These are phyloP conservation scores for Coriolopsis trogii DNA, from an alignment of 1,284 basidiomycete species.

Conservation along the genomic window DNA sequence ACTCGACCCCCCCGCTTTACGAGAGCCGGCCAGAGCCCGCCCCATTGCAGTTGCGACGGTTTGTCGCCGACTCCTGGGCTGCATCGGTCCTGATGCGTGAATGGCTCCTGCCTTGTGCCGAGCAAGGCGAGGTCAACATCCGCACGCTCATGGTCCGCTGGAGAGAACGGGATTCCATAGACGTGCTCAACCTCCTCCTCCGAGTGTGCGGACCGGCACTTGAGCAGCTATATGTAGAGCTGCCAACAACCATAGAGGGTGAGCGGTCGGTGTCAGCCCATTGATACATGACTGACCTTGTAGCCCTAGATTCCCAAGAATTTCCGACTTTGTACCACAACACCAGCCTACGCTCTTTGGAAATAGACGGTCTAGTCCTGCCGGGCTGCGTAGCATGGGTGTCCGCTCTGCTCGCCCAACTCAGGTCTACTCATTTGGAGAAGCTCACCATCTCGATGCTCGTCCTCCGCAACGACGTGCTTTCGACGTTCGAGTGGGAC, in stretches of 20 bases:
- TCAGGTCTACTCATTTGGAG: slow-evolving; percentile 16
- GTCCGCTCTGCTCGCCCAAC: slow-evolving; percentile 7
- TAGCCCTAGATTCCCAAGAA: slow-evolving; percentile 2
- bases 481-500: slow-evolving; percentile 23
- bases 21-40: background rate
- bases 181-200: slow-evolving; percentile 19
- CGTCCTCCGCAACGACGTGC: slow-evolving; percentile 14
- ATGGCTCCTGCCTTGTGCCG: slow-evolving; percentile 20
- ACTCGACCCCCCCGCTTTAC: slow-evolving; percentile 7
- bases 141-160: slow-evolving; percentile 20
- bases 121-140: slow-evolving; percentile 11
- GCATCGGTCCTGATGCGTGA: slow-evolving; percentile 15
- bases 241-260: slow-evolving; percentile 19
- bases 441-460: slow-evolving; percentile 21
- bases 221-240: slow-evolving; percentile 21
- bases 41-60: slow-evolving; percentile 11
- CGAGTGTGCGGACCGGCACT: slow-evolving; percentile 19
- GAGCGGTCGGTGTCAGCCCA: background rate
- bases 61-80: slow-evolving; percentile 24
- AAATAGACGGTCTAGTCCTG: slow-evolving; percentile 25
- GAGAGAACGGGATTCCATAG: slow-evolving; percentile 20
- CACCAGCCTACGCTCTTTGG: slow-evolving; percentile 15
- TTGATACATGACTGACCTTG: background rate
- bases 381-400: slow-evolving; percentile 20
- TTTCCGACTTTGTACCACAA: slow-evolving; percentile 14